A percentile compares a stretch with the other conserved stretches of the same genome.
phyloP scores from a whole-genome alignment of 352 stramenopile species.

The Phytophthora sp. region DNA sequence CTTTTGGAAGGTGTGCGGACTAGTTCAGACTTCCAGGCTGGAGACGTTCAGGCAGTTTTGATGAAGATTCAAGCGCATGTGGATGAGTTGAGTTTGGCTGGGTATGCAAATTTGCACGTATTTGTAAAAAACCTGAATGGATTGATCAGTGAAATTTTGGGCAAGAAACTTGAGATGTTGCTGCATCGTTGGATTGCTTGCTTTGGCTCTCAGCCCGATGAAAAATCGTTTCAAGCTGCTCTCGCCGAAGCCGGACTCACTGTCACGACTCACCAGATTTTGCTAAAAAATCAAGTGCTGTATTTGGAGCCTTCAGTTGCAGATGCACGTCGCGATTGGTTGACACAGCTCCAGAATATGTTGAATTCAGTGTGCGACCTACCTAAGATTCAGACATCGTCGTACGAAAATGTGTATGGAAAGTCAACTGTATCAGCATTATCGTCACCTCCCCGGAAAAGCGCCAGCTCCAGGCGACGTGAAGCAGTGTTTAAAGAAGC shows the following conservation, averaged over 20 bases:
- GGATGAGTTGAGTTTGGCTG: constrained; percentile 95
- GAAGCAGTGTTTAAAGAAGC: constrained; percentile 81
- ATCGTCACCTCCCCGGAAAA: constrained; percentile 70
- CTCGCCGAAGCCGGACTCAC: constrained; percentile 53
- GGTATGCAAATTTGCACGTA: constrained; percentile 92
- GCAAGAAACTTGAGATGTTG: constrained; percentile 72
- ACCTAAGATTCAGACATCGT: constrained; percentile 87
- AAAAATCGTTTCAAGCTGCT: constrained; percentile 58
- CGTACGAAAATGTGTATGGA: constrained; percentile 89
- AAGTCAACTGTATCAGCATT: constrained; percentile 65
- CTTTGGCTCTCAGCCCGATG: constrained; percentile 67
- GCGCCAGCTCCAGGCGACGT: constrained; percentile 53
- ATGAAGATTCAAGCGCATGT: constrained; percentile 92
- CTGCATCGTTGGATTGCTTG: constrained; percentile 74
- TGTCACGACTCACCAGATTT: constrained; percentile 90
- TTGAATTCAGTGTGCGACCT: constrained; percentile 95
- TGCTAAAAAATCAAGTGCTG: constrained; percentile 97
- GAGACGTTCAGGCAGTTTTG: constrained; percentile 66
- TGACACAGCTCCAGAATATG: constrained; percentile 93
- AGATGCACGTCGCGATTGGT: constrained; percentile 85
- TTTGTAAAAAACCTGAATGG: constrained; percentile 94
- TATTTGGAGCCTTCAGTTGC: constrained; percentile 96
- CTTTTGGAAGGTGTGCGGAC: constrained; percentile 82
- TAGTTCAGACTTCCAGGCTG: constrained; percentile 59
- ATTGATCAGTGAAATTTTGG: constrained; percentile 86